Evolutionary conservation across 1,284 basidiomycete genomes (phyloP).

Genomic region (Vanrija sp.): DNA sequence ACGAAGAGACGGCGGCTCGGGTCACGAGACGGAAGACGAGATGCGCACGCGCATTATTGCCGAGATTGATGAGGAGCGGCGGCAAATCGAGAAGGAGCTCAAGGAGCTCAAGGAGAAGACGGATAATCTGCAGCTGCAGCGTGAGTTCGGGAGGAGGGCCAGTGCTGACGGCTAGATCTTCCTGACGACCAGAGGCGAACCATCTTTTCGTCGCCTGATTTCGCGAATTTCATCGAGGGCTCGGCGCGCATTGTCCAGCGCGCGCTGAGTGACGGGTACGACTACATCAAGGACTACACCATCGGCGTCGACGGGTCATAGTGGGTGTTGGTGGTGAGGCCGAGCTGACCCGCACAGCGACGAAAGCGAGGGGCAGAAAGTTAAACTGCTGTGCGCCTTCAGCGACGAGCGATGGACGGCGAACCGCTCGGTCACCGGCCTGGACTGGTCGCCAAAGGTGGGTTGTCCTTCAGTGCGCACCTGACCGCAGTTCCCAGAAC

Average conservation of each 20-base stretch:
- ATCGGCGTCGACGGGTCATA: conserved; percentile 70
- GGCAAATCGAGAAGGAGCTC: conserved; percentile 68
- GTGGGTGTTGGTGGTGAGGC: conserved; percentile 50
- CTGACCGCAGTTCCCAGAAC: conserved; percentile 75
- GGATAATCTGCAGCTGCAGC: conserved; percentile 57
- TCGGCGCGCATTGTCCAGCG: conserved; percentile 94
- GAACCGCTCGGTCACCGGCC: conserved; percentile 87
- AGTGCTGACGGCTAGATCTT: conserved; percentile 58
- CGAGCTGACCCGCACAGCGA: conserved; percentile 56
- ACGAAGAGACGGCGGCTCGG: conserved; percentile 31
- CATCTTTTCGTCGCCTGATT: conserved; percentile 80
- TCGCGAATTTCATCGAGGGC: conserved; percentile 87
- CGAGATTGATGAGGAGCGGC: conserved; percentile 58
- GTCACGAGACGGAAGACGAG: conserved; percentile 62
- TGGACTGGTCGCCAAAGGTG: conserved; percentile 97
- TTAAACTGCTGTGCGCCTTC: conserved; percentile 84
- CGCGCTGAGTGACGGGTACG: conserved; percentile 93
- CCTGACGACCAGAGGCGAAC: conserved; percentile 75
- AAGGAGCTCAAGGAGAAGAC: conserved; percentile 73
- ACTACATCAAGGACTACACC: conserved; percentile 94
- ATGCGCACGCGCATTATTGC: conserved; percentile 62
- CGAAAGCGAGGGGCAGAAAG: conserved; percentile 78
- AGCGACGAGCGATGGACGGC: conserved; percentile 81
- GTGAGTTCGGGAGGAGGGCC: conserved; percentile 16
- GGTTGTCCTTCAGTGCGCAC: conserved; percentile 15